Base-by-base conservation (phyloP, 1,139 yeast species). In the Pichia sp. region DNA sequence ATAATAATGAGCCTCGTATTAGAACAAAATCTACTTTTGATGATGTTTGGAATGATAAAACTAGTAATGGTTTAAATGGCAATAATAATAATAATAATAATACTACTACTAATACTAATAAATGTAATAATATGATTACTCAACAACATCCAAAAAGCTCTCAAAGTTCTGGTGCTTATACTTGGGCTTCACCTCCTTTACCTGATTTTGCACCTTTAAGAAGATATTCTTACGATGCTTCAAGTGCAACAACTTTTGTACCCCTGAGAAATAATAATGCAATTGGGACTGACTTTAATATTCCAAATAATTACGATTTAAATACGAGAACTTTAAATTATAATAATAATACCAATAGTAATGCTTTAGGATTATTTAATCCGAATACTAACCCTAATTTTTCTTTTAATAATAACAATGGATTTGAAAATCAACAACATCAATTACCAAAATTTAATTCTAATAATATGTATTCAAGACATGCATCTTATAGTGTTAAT, bases 151-250 rank as follows among this genome's bases (percentile, higher is more conserved):
- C 30, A 2, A 11, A n/a, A 23, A 23, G 32, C n/a, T 30, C 47
- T 47, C 20, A 53, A 50, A 25, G 51, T 47, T 32, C 45, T 45
- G 4, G 43, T 47, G 23, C 28, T 38, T 34, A 30, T 31, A 47
- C 44, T 29, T 57, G 58, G 56, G 48, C 43, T n/a, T 55, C 59
- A 6, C 55, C 57, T 6, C 58, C 59, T 9, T 29, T 47, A 25
- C 51, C 57, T 7, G 60, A 55, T 33, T 49, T 51, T 32, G 48
- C 55, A 3, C 50, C 56, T 12, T 37, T 54, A 23, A 53, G 62
- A 45, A 39, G 60, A n/a, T 54, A 52, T 31, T 52, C 60, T 6
- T 51, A 52, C 42, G 60, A 55, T 39, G 41, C 42, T n/a, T 36
- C 46, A 4, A 40, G 35, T 4, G 44, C 40, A n/a, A 25, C 46